Evolutionary conservation across 371 early-diverging fungal genomes (phyloP), one percentile per base, ranked within the genome.

Genomic region (Mucor racemosus): DNA sequence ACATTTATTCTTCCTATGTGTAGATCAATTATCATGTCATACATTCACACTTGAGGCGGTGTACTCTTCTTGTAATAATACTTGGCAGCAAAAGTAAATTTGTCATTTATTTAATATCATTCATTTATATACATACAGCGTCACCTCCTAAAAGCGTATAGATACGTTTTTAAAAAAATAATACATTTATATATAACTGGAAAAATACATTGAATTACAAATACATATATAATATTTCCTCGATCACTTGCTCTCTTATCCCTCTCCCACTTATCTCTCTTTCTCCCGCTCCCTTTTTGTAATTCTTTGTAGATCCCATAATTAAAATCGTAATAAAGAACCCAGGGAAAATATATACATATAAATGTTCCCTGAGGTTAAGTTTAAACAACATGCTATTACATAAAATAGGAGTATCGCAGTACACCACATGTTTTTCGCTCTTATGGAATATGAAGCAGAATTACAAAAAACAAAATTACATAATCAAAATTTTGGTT

Each of bases 21-120:
- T 63, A 63, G 68, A 68, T 61, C 68, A 68, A 50, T 39, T 68
- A 19, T 66, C 67, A 26, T 61, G 61, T 44, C 56, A 61, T 61
- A 66, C 67, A 36, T 66, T 66, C 60, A 66, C 67, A 11, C 14
- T 56, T 4, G 61, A 66, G 35, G 38, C 60, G 13, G 61, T 39
- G 19, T 66, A 66, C 5, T 10, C 61, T 35, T 60, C 38, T 17
- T 55, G 55, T n/a, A 11, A 55, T 33, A 55, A 34, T n/a, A 34
- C 55, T 35, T 55, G 50, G 50, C 50, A 50, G 9, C 50, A 55
- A 5, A 34, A 15, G 13, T 55, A 34, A 55, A 1, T 26, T 26
- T 26, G 1, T 26, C 26, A 26, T 26, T 40, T 40, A 40, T 40
- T 14, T 40, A 40, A 11, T 40, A n/a, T 44, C 44, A 8, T 38